A percentile compares a stretch with the other conserved stretches of the same genome.
These are phyloP conservation scores for Eutrema japonicum DNA, from an alignment of 345 rosid genomes.

Conservation along the genomic window DNA sequence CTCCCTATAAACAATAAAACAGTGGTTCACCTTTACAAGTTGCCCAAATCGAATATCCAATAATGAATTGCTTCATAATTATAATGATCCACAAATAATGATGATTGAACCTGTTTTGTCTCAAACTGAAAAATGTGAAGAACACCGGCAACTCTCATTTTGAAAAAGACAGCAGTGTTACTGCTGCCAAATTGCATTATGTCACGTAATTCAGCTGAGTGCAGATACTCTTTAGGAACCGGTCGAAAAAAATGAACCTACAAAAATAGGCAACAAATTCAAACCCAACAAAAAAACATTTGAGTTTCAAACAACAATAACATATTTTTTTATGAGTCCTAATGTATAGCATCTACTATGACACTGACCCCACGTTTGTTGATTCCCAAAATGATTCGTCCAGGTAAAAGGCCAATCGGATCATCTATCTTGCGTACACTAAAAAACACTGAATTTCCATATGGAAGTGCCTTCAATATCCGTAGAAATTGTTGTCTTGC, in stretches of 20 bases:
- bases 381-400: constrained; percentile 88
- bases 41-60: constrained; percentile 3
- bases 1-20: constrained; percentile 64
- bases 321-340: neutral
- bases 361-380: constrained; percentile 94
- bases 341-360: constrained; percentile 3
- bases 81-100: constrained; percentile 10
- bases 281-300: constrained; percentile 15
- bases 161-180: constrained; percentile 95
- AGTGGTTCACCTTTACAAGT: constrained; percentile 16
- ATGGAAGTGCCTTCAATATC: constrained; percentile 79
- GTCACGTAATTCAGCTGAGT: constrained; percentile 94
- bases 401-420: constrained; percentile 97
- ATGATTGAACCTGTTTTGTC: constrained; percentile 80
- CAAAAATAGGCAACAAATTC: constrained; percentile 33
- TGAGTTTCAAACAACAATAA: constrained; percentile 1
- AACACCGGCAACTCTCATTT: constrained; percentile 99
- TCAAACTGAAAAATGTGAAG: constrained; percentile 98
- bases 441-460: constrained; percentile 94
- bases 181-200: constrained; percentile 99
- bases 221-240: constrained; percentile 94
- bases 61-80: neutral
- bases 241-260: constrained; percentile 98
- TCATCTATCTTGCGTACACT: constrained; percentile 95
- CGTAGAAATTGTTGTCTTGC: constrained; percentile 93